Evolutionary conservation across 495 filamentous ascomycete genomes (phyloP).

Genomic region (Aspergillus indologenus): DNA sequence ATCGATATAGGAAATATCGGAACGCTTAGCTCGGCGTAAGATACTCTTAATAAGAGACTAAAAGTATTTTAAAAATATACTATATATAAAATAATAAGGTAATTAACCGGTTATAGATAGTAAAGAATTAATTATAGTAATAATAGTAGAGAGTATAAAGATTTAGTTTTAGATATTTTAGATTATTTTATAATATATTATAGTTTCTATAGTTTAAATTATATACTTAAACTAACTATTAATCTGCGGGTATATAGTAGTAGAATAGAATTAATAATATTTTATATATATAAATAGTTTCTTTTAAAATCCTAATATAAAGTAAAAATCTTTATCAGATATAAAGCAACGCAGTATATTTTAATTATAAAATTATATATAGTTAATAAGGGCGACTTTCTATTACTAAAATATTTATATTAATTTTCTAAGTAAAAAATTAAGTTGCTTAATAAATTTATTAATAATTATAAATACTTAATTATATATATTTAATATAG

Average conservation of each 20-base stretch:
- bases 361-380: not conserved
- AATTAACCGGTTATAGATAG: not conserved
- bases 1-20: not conserved
- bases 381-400: not conserved
- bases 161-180: not conserved
- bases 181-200: not conserved
- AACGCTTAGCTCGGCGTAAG: too few relatives aligned
- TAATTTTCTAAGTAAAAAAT: not conserved
- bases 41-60: too few relatives aligned
- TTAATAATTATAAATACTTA: not conserved
- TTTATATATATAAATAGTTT: not conserved
- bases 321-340: not conserved
- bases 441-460: not conserved
- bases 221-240: not conserved
- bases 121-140: not conserved
- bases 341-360: not conserved
- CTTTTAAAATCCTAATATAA: not conserved
- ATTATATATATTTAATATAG: not conserved
- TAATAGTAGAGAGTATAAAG: not conserved
- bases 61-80: not conserved
- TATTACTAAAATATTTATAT: not conserved
- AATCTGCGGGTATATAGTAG: not conserved
- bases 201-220: not conserved
- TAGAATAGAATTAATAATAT: not conserved
- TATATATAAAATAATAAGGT: not conserved